Percentiles rank a stretch among this genome's conserved stretches.
These are phyloP conservation scores for Aureobasidium namibiae DNA, from an alignment of 2,329 filamentous ascomycete genomes.

Conservation along the genomic window DNA sequence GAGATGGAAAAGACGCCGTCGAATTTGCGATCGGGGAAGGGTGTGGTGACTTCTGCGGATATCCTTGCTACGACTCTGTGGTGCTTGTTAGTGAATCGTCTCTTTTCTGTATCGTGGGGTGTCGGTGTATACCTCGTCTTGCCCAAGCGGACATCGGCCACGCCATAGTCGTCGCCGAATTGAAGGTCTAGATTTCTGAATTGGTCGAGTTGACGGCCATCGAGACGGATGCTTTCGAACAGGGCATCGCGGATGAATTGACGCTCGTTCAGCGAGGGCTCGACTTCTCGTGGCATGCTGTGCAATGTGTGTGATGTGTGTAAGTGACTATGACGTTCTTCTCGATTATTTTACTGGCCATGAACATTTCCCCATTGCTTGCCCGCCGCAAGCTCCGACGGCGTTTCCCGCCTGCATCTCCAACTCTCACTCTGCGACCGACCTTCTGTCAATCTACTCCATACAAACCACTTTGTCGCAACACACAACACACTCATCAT, in stretches of 20 bases:
- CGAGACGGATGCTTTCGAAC: constrained; percentile 69
- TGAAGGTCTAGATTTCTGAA: constrained; percentile 68
- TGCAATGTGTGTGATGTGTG: background rate
- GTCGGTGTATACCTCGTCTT: constrained; percentile 64
- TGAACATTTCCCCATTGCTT: background rate
- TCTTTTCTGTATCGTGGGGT: background rate
- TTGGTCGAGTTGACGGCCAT: constrained; percentile 73
- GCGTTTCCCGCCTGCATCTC: background rate
- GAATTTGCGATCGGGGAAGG: constrained; percentile 81
- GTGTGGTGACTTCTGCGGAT: constrained; percentile 79
- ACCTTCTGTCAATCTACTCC: background rate
- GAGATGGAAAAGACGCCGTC: constrained; percentile 92
- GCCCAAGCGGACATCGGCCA: constrained; percentile 77
- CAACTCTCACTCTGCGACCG: background rate
- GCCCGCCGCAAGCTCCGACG: background rate
- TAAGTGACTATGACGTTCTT: background rate
- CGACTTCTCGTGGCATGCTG: constrained; percentile 80
- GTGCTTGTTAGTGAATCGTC: constrained; percentile 18
- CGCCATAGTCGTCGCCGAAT: constrained; percentile 87
- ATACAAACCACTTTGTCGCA: background rate
- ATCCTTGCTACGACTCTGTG: constrained; percentile 74
- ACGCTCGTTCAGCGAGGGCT: constrained; percentile 82
- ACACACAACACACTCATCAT: constrained; percentile 26
- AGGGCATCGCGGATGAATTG: constrained; percentile 79
- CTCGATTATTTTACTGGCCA: background rate